Conservation (phyloP, 208 protist species). For the Crithidia thermophila region DNA sequence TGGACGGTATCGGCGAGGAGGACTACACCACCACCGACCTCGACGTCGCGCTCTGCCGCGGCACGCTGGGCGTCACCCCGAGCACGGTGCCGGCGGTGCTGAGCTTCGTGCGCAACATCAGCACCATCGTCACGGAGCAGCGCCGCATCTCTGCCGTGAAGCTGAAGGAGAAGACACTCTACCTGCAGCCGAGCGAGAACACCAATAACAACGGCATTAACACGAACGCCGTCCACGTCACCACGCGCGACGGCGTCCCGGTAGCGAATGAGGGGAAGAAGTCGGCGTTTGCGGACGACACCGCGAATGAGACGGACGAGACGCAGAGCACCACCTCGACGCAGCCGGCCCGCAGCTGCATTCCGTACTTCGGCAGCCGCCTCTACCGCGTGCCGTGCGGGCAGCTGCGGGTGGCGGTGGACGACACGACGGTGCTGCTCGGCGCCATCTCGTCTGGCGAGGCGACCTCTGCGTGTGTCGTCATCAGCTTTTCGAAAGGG, state of each 20-base stretch:
- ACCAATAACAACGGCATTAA: too few relatives aligned
- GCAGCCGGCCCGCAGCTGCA: slow-evolving; percentile 16
- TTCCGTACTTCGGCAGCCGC: slow-evolving; percentile 74
- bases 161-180: slow-evolving; percentile 25
- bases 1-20: slow-evolving; percentile 78
- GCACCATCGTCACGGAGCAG: slow-evolving; percentile 60
- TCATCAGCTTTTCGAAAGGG: slow-evolving; percentile 56
- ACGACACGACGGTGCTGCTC: slow-evolving; percentile 68
- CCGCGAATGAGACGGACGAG: not conserved
- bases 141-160: slow-evolving; percentile 35
- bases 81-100: slow-evolving; percentile 75
- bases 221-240: too few relatives aligned
- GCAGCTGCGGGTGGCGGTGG: slow-evolving; percentile 51
- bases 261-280: not conserved
- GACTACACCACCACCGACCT: slow-evolving; percentile 52
- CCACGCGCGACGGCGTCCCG: too few relatives aligned
- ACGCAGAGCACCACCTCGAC: slow-evolving; percentile 12
- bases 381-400: slow-evolving; percentile 73
- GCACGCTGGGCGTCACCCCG: slow-evolving; percentile 75
- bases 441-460: slow-evolving; percentile 50
- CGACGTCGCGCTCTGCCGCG: slow-evolving; percentile 41
- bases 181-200: not conserved
- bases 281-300: too few relatives aligned
- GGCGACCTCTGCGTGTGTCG: slow-evolving; percentile 56
- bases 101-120: slow-evolving; percentile 52